These are phyloP conservation scores for Suillus sp. DNA, from an alignment of 768 basidiomycete species.

Conservation along the genomic window DNA sequence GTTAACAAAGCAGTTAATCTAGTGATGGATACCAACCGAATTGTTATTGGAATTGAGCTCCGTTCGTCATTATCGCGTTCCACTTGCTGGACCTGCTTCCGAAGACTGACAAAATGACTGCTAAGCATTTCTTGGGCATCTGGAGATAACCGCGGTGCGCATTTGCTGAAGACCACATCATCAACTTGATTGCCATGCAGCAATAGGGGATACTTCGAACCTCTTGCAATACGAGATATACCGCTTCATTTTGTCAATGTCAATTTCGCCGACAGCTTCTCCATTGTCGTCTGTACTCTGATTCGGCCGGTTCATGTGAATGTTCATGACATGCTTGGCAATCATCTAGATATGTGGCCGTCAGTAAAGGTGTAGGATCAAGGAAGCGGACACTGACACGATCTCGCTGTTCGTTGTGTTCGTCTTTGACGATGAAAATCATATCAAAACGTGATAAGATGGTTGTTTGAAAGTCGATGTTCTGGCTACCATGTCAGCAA, in stretches of 20 bases:
- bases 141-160: conserved; percentile 89
- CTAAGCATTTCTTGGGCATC: conserved; percentile 97
- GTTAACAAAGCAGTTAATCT: conserved; percentile 12
- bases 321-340: conserved; percentile 97
- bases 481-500: conserved; percentile 39
- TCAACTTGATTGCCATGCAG: conserved; percentile 9
- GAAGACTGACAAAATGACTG: conserved; percentile 89
- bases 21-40: conserved; percentile 63
- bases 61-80: conserved; percentile 97
- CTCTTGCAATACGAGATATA: conserved; percentile 96
- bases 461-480: conserved; percentile 97
- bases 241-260: conserved; percentile 97
- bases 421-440: conserved; percentile 99
- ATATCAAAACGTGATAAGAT: conserved; percentile 98
- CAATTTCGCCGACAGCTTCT: conserved; percentile 83
- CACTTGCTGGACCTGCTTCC: conserved; percentile 93
- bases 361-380: not conserved
- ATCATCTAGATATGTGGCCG: conserved; percentile 62
- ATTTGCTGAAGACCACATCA: conserved; percentile 62
- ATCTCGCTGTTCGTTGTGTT: conserved; percentile 94
- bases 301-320: conserved; percentile 94
- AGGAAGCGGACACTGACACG: conserved; percentile 51
- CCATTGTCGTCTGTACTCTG: conserved; percentile 58
- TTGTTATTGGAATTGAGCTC: conserved; percentile 96
- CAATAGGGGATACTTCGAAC: conserved; percentile 42